A percentile compares a stretch with the other conserved stretches of the same genome.
phyloP scores from a whole-genome alignment of 1,284 basidiomycete genomes.

The Inonotus obliquus region DNA sequence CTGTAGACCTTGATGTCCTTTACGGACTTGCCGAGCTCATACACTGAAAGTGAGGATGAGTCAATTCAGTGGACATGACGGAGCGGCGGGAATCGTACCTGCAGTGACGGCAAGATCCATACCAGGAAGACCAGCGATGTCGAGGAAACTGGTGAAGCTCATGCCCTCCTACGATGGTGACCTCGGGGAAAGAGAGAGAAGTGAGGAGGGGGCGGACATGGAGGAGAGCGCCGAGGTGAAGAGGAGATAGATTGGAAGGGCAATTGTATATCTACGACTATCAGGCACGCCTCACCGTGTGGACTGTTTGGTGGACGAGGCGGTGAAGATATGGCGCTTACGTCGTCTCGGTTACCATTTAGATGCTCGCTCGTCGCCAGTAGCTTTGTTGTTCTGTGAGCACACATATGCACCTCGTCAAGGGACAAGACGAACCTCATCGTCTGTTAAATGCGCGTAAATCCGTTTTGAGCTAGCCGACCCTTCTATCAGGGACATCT shows the following conservation, averaged over 20 bases:
- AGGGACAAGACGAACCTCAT: too few species aligned
- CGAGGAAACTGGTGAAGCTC: slow-evolving; percentile 19
- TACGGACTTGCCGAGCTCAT: slow-evolving; percentile 10
- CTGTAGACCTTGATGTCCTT: slow-evolving; percentile 35
- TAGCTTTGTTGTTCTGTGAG: too few species aligned
- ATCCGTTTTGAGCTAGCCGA: too few species aligned
- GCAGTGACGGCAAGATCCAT: slow-evolving; percentile 25
- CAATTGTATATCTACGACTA: not conserved
- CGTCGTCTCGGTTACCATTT: too few species aligned
- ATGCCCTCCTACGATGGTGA: slow-evolving; percentile 7
- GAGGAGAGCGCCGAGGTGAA: not conserved
- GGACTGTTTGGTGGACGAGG: not conserved
- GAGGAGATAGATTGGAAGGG: too few species aligned
- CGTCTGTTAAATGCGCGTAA: too few species aligned
- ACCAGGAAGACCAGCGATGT: slow-evolving; percentile 27
- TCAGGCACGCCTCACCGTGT: not conserved
- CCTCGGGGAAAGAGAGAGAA: not conserved
- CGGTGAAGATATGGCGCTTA: not conserved
- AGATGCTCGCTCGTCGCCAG: too few species aligned
- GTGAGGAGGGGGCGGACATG: not conserved
- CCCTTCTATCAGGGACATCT: too few species aligned
- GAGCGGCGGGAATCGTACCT: slow-evolving; percentile 20
- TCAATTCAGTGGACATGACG: not conserved
- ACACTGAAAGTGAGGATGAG: slow-evolving; percentile 23
- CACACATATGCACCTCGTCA: too few species aligned